These are phyloP conservation scores for Aspergillus sp. DNA, from an alignment of 2,329 filamentous ascomycete species.

Conservation along the genomic window DNA sequence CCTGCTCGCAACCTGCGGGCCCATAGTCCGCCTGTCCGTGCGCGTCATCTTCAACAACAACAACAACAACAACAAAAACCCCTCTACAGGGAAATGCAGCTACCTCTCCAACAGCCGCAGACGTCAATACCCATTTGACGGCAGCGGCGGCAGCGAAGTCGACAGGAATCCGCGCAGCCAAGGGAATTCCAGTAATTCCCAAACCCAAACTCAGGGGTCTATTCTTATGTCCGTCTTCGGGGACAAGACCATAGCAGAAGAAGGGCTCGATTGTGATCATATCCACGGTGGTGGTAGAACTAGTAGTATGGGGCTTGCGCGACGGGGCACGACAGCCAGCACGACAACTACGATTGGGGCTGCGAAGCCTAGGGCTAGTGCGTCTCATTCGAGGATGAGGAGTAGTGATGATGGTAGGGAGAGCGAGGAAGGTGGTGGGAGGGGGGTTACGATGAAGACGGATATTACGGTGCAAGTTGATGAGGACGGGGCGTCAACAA, in stretches of 20 bases:
- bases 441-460: constrained; percentile 29
- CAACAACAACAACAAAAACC: neutral
- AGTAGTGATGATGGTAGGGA: constrained; percentile 8
- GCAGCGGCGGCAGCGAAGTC: constrained; percentile 6
- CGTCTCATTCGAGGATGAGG: no score
- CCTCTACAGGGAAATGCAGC: constrained; percentile 2
- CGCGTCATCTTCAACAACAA: constrained; percentile 16
- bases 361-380: no score
- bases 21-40: constrained; percentile 35
- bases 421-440: neutral
- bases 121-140: neutral
- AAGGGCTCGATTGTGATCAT: no score
- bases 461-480: constrained; percentile 33
- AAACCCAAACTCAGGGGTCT: constrained; percentile 1
- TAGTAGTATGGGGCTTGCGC: no score
- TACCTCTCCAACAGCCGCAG: constrained; percentile 17
- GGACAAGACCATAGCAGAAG: neutral
- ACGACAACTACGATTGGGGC: no score
- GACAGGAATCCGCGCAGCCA: neutral
- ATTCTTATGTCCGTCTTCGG: constrained; percentile 7
- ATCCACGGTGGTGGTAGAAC: no score
- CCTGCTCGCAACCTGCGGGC: constrained; percentile 35
- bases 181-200: neutral
- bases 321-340: no score
- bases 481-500: neutral